Percentiles rank a stretch among this genome's conserved stretches.
Conservation (phyloP, 345 rosid species). For the Brassica incana region DNA sequence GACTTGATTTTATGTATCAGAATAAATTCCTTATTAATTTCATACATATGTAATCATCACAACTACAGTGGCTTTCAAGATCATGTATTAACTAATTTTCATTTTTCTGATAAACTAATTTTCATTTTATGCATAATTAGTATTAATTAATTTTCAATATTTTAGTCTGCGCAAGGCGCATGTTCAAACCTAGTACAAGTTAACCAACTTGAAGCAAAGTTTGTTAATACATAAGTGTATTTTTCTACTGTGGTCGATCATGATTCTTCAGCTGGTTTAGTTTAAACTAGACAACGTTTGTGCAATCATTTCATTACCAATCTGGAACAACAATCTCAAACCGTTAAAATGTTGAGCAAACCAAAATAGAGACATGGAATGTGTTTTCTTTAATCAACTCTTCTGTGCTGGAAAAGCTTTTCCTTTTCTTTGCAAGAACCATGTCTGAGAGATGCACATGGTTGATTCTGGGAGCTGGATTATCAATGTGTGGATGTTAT, state of each 20-base stretch:
- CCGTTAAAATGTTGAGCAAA: background rate
- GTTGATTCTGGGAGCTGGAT: constrained; percentile 38
- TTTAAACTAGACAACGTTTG: background rate
- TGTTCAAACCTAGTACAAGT: background rate
- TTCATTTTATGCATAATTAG: too few relatives aligned
- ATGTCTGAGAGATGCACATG: background rate
- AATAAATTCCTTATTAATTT: too few relatives aligned
- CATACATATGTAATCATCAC: too few relatives aligned
- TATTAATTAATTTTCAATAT: too few relatives aligned
- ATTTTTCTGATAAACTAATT: too few relatives aligned
- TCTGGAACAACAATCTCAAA: background rate
- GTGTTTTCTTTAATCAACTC: background rate
- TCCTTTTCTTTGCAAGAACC: background rate
- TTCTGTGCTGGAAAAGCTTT: background rate
- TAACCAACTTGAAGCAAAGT: background rate
- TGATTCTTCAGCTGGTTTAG: constrained; percentile 8
- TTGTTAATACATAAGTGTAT: constrained; percentile 22
- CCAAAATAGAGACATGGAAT: background rate
- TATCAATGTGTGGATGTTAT: constrained; percentile 58
- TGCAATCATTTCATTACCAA: background rate
- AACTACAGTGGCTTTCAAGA: too few relatives aligned
- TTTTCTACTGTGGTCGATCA: background rate
- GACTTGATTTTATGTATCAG: too few relatives aligned
- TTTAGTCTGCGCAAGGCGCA: too few relatives aligned
- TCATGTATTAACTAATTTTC: too few relatives aligned